Evolutionary conservation across 768 basidiomycete species (phyloP).

Genomic region (Sporobolomyces roseus): DNA sequence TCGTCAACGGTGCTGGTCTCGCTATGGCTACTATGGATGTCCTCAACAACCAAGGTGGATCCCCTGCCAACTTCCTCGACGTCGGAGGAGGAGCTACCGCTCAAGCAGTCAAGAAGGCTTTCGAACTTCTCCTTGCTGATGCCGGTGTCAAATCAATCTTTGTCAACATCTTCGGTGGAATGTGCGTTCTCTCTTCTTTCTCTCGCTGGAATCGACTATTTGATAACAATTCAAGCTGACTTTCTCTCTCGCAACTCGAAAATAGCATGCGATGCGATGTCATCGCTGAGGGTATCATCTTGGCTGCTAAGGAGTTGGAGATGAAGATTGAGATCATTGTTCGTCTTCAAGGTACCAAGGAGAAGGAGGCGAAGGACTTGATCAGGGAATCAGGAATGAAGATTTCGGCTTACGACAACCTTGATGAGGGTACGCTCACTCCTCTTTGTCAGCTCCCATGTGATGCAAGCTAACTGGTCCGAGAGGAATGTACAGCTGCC

Average conservation of each 20-base stretch:
- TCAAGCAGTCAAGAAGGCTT: slow-evolving; percentile 99
- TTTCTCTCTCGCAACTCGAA: slow-evolving; percentile 39
- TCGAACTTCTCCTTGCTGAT: slow-evolving; percentile 86
- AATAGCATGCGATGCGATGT: slow-evolving; percentile 99
- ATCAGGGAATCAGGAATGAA: slow-evolving; percentile 47
- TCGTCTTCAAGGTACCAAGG: slow-evolving; percentile 94
- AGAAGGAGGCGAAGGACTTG: slow-evolving; percentile 82
- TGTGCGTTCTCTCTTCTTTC: slow-evolving; percentile 42
- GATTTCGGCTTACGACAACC: slow-evolving; percentile 85
- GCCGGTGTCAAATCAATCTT: slow-evolving; percentile 96
- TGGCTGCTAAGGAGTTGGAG: slow-evolving; percentile 85
- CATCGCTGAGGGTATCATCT: slow-evolving; percentile 97
- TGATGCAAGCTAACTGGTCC: too few relatives aligned
- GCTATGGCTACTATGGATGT: slow-evolving; percentile 99
- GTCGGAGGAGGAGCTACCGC: slow-evolving; percentile 97
- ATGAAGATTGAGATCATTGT: slow-evolving; percentile 85
- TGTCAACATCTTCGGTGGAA: slow-evolving; percentile 92
- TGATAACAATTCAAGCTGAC: not conserved
- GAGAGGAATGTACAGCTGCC: slow-evolving; percentile 35
- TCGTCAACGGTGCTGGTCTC: slow-evolving; percentile 96
- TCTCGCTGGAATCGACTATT: not conserved
- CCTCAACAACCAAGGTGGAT: slow-evolving; percentile 88
- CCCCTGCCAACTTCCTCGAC: slow-evolving; percentile 97
- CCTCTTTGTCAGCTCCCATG: not conserved
- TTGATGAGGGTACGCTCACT: slow-evolving; percentile 74